A percentile compares a stretch with the other conserved stretches of the same genome.
These are phyloP conservation scores for Sporothrix humicola DNA, from an alignment of 2,329 filamentous ascomycete genomes.

Conservation along the genomic window DNA sequence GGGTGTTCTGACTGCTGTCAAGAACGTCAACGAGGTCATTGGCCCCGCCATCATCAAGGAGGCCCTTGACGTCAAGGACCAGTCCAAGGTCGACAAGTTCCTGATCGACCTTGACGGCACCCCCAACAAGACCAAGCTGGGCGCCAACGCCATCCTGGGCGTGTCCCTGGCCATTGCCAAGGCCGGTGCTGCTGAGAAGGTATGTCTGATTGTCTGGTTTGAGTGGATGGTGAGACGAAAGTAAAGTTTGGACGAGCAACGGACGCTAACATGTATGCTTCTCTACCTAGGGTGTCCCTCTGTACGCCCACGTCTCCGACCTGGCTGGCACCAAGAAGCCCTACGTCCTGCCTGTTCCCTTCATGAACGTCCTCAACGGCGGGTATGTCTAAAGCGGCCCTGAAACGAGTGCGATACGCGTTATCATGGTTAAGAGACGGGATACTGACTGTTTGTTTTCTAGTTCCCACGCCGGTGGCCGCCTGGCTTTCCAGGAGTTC, in stretches of 20 bases:
- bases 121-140: constrained; percentile 83
- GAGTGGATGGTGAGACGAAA: not conserved
- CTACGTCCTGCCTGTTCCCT: constrained; percentile 86
- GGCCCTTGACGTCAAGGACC: constrained; percentile 83
- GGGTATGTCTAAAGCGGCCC: constrained; percentile 48
- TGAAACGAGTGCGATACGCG: no score
- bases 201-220: constrained; percentile 40
- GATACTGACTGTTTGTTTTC: constrained; percentile 2
- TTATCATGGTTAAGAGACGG: not conserved
- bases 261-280: not conserved
- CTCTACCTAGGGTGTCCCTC: constrained; percentile 67
- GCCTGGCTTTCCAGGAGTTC: constrained; percentile 94
- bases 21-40: constrained; percentile 83
- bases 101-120: constrained; percentile 85
- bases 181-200: constrained; percentile 87
- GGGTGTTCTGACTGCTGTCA: constrained; percentile 83
- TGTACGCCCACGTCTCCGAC: constrained; percentile 87
- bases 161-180: constrained; percentile 85
- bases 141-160: constrained; percentile 87
- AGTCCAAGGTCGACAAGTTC: constrained; percentile 81
- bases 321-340: constrained; percentile 90
- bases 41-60: constrained; percentile 82
- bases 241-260: not conserved
- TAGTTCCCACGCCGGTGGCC: constrained; percentile 94
- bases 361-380: constrained; percentile 93